Evolutionary conservation across 768 basidiomycete genomes (phyloP), one percentile per base, ranked within the genome.

Genomic region (Boletellus sp.): DNA sequence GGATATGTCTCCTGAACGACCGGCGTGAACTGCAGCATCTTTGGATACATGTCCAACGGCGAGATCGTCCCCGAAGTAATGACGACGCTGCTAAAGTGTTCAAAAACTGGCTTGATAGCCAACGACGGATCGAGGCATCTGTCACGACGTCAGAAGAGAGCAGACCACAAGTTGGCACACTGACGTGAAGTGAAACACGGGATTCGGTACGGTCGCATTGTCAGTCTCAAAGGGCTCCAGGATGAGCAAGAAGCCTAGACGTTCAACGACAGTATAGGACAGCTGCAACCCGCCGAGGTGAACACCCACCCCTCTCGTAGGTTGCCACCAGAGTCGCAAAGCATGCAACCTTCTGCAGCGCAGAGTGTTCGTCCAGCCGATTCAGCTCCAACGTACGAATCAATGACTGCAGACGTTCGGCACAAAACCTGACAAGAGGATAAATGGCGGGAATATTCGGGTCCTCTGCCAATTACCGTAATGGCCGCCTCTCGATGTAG

Each of bases 21-120:
- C 2, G 96, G 94, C 16, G 90, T 91, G 69, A 99, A 99, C 58
- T 94, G 92, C 26, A 99, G 77, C 90, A 99, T 99, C 72, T 98
- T 99, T 12, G 96, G 96, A 68, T 99, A 99, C 96, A 99, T 99
- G 70, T 99, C 96, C 50, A 99, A 71, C 3, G 96, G 96, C 1
- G 94, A 97, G 59, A 99, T 93, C 11, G 96, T 99, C 59, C 96
- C 96, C 4, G 94, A 97, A 0, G 96, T 99, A 66, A 99, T 99
- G 55, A 99, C 93, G 19, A 99, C 96, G 53, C 89, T 92, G 66
- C 91, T 94, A 66, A 98, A 99, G 26, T 94, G 88, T 63, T 99
- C 96, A 65, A 99, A 97, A 16, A 99, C 90, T 0, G 96, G 96
- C 59, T 92, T 90, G 60, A 99, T 99, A 9, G 96, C 96, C 31